Base-by-base conservation (phyloP, 2,329 filamentous ascomycete genomes). In the Domatiomyces globalis region DNA sequence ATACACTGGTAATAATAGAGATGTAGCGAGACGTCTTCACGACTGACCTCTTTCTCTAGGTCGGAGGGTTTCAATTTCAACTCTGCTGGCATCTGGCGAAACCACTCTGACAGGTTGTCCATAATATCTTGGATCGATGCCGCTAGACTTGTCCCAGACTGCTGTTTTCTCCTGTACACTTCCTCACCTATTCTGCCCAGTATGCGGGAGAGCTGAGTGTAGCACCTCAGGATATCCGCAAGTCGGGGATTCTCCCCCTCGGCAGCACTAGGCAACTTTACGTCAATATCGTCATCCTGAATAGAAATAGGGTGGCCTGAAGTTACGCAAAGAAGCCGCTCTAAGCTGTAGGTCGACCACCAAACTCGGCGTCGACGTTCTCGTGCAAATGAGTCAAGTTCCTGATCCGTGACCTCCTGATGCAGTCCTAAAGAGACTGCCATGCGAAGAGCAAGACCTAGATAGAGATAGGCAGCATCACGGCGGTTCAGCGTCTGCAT, bases 271-370 rank as follows among this genome's bases (percentile, higher is more conserved):
- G 65, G 65, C 58, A 60, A 65, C 18, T 54, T 58, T 2, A 72
- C 72, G 8, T 68, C 68, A 51, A 77, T 75, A 56, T 77, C 74
- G 51, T 75, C 71, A 57, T 77, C 75, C 2, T 73, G 67, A n/a
- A 78, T 74, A 1, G 73, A 72, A 20, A 77, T 67, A 0, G 75
- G 74, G 52, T 76, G 74, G 5, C 74, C 74, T 1, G 71, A 73
- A 52, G 75, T 77, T 49, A 73, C 71, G 3, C 70, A 72, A 1
- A 76, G 62, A 18, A 77, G 69, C 8, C 68, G 66, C 58, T 78
- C 75, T 20, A 78, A 62, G 53, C 73, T 76, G 58, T 78, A 78
- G 1, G 77, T 69, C 27, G 72, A 76, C 75, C 75, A 78, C 75
- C 75, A 78, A 25, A 70, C 53, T 48, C 69, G 61, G 52, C 69